Evolutionary conservation across 2,329 filamentous ascomycete species (phyloP), one percentile per base, ranked within the genome.

Genomic region (Talaromyces marneffei): DNA sequence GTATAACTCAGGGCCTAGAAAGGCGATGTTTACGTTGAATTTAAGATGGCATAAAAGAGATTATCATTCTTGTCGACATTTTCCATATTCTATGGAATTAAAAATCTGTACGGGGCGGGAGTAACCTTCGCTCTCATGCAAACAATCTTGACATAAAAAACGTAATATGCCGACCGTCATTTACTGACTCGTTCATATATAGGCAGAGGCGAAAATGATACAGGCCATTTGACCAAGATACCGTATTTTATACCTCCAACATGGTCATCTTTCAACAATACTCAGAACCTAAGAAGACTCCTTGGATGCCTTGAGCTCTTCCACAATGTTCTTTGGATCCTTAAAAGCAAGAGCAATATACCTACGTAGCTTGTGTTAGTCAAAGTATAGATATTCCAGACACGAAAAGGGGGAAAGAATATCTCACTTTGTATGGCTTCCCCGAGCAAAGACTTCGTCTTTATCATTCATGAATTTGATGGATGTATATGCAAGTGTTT

Each of bases 391-490:
- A 4, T 2, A 18, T 33, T 42, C n/a, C 27, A 50, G 6, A 9
- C 7, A 10, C 1, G 12, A 46, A 46, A 46, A 16, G 4, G 6
- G 9, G 14, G 7, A 9, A n/a, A n/a, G 7, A 9, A n/a, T n/a
- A 29, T 48, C 76, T 68, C 70, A 85, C 79, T 89, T 89, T 2
- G 86, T 88, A 72, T 89, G 86, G 67, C 86, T 88, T 2, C 86
- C 86, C 62, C 86, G 77, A 2, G 86, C 86, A 59, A 88, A 82
- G 8, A 87, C 63, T 56, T 87, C 80, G 53, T 85, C 79, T 61
- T 83, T 82, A 16, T 70, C 74, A 65, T 88, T 87, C 62, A 75
- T 79, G 71, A 89, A 88, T 53, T 78, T 79, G 65, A 88, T 84
- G 3, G 78, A 82, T 0, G 86, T 88, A 67, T 80, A 88, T 6